Base-by-base conservation (phyloP, 2,329 filamentous ascomycete species). In the Amauroascus verrucosus region DNA sequence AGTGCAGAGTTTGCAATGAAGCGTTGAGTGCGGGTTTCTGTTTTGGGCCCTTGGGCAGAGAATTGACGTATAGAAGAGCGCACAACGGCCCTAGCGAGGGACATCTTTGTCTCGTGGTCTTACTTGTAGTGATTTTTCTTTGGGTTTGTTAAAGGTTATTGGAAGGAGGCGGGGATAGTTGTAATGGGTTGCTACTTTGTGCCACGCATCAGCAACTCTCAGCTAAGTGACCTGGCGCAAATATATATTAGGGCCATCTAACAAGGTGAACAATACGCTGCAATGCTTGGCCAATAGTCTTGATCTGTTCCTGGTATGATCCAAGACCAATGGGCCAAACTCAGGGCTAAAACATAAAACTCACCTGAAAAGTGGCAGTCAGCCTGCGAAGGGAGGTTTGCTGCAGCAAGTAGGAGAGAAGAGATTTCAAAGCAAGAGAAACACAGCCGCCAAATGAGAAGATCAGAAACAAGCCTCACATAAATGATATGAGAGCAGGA, bases 11-110 rank as follows among this genome's bases (percentile, higher is more conserved):
- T 65, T 44, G 70, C 66, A 28, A 73, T 58, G 41, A 71, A 67
- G 33, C 70, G 70, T 40, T 70, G 65, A 45, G 65, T 63, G 40
- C 67, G 70, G 48, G 65, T 69, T 43, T 70, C 66, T 16, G 68
- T 67, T 22, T 56, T 59, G 18, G 57, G 53, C 7, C 51, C 49
- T 13, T 67, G 70, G 18, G 70, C 68, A 14, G 71, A 74, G 62
- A 73, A 74, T 56, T 69, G 70, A 11, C 72, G 71, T 56, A 73
- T 65, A 26, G 69, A 64, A 40, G 67, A 61, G n/a, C 68, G 67
- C 16, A 61, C 54, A 22, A 67, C 46, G 13, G 64, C 62, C 13
- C 60, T 48, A 8, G 61, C 58, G 37, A 64, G 47, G 48, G 59
- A 51, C 48, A 60, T 60, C 28, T 55, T 58, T 37, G n/a, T n/a